Evolutionary conservation across 2,329 filamentous ascomycete genomes (phyloP).

Genomic region (Clonostachys chloroleuca): DNA sequence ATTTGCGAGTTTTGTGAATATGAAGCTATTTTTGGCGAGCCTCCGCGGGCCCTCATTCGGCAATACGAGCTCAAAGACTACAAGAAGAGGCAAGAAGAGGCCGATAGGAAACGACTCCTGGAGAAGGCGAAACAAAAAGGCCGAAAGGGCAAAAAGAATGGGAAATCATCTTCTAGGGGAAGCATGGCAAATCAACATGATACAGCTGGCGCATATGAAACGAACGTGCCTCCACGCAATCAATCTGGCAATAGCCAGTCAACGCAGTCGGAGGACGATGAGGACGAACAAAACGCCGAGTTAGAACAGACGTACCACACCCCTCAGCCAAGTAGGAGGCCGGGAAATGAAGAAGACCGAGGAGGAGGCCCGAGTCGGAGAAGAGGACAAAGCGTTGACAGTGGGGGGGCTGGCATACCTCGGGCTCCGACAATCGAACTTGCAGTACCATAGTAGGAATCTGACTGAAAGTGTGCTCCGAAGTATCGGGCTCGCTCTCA

Average conservation of each 20-base stretch:
- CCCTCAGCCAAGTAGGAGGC: background rate
- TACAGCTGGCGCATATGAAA: slow-evolving; percentile 7
- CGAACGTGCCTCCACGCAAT: slow-evolving; percentile 11
- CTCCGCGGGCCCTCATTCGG: slow-evolving; percentile 78
- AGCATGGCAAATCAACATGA: slow-evolving; percentile 6
- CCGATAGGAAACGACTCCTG: slow-evolving; percentile 77
- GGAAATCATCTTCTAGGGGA: slow-evolving; percentile 43
- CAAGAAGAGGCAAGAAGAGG: slow-evolving; percentile 60
- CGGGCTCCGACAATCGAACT: too few species aligned
- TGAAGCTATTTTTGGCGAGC: slow-evolving; percentile 87
- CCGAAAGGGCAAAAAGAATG: slow-evolving; percentile 80
- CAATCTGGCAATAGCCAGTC: slow-evolving; percentile 20
- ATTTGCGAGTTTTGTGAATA: slow-evolving; percentile 99
- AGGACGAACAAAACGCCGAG: slow-evolving; percentile 22
- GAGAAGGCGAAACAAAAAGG: slow-evolving; percentile 95
- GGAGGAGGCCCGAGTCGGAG: background rate
- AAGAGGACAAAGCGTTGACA: too few species aligned
- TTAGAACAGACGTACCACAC: slow-evolving; percentile 3
- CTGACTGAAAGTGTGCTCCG: too few species aligned
- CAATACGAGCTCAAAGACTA: slow-evolving; percentile 95
- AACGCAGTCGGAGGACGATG: slow-evolving; percentile 30
- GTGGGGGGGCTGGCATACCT: too few species aligned
- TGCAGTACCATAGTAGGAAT: too few species aligned
- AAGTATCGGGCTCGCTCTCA: too few species aligned
- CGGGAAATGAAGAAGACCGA: background rate